phyloP scores from a whole-genome alignment of 2,329 filamentous ascomycete species.

The Raffaelea deltoideospora region DNA sequence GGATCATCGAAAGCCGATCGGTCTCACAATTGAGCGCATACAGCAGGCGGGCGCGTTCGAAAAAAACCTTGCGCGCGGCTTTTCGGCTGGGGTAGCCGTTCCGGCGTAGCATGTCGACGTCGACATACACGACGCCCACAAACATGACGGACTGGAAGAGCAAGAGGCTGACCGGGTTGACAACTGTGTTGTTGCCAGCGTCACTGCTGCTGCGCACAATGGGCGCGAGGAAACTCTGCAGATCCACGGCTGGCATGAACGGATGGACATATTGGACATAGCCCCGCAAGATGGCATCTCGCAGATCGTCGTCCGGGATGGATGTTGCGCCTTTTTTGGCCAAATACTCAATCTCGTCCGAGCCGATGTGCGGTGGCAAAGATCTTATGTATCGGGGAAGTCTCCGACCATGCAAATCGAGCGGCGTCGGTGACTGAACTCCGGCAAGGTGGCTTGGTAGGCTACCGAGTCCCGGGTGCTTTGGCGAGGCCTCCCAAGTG shows the following conservation, averaged over 20 bases:
- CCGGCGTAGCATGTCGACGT: slow-evolving; percentile 41
- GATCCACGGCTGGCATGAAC: slow-evolving; percentile 48
- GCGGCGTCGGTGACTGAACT: no score
- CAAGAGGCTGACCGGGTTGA: slow-evolving; percentile 40
- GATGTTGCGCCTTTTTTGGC: slow-evolving; percentile 48
- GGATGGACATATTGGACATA: slow-evolving; percentile 37
- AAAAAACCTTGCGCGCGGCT: slow-evolving; percentile 50
- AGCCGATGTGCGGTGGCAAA: background rate
- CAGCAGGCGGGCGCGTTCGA: slow-evolving; percentile 29
- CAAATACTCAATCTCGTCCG: slow-evolving; percentile 41
- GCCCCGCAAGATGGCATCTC: slow-evolving; percentile 39
- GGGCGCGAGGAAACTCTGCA: slow-evolving; percentile 17
- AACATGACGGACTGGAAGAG: slow-evolving; percentile 21
- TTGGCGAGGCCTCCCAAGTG: no score
- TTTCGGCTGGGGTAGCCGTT: slow-evolving; percentile 43
- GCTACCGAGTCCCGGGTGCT: no score
- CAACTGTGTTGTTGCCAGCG: no score
- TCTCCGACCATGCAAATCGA: background rate
- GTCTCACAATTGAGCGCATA: slow-evolving; percentile 57
- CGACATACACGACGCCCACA: slow-evolving; percentile 47
- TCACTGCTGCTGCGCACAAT: slow-evolving; percentile 33
- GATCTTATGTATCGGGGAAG: background rate
- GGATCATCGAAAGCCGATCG: slow-evolving; percentile 52
- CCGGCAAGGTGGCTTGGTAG: no score
- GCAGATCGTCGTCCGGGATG: slow-evolving; percentile 37